Percentiles rank a stretch among this genome's conserved stretches.
phyloP scores from a whole-genome alignment of 2,329 filamentous ascomycete genomes.

The Aureobasidium sp. region DNA sequence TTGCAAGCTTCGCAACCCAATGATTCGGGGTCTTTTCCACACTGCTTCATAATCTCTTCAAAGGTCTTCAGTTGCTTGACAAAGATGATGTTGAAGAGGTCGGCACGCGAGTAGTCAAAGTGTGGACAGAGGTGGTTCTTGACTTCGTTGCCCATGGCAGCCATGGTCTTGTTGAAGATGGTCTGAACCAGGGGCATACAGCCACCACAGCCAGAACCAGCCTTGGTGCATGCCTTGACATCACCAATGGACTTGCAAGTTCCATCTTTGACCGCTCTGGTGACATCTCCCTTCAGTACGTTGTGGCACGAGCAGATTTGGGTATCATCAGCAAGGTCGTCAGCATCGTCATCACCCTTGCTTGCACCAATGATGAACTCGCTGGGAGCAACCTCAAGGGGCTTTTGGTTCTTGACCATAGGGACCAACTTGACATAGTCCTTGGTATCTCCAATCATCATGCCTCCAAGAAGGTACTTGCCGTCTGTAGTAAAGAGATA shows the following conservation, averaged over 20 bases:
- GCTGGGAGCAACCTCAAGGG: slow-evolving; percentile 67
- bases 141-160: slow-evolving; percentile 76
- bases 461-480: slow-evolving; percentile 85
- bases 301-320: slow-evolving; percentile 94
- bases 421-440: slow-evolving; percentile 87
- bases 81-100: slow-evolving; percentile 84
- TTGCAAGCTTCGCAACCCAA: slow-evolving; percentile 83
- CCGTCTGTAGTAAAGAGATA: slow-evolving; percentile 86
- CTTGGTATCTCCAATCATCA: slow-evolving; percentile 92
- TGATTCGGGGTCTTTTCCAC: slow-evolving; percentile 64
- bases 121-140: slow-evolving; percentile 81
- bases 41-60: slow-evolving; percentile 68
- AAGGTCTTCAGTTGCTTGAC: slow-evolving; percentile 71
- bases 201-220: slow-evolving; percentile 82
- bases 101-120: slow-evolving; percentile 74
- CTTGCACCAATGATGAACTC: slow-evolving; percentile 76
- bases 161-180: slow-evolving; percentile 87
- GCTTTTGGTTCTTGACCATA: slow-evolving; percentile 77
- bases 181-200: slow-evolving; percentile 83
- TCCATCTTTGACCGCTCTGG: slow-evolving; percentile 65
- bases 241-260: slow-evolving; percentile 75
- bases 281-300: slow-evolving; percentile 76
- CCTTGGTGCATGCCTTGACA: slow-evolving; percentile 85
- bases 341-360: slow-evolving; percentile 66
- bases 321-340: slow-evolving; percentile 75